Evolutionary conservation across 2,329 filamentous ascomycete species (phyloP).

Genomic region (Fonsecaea pedrosoi): DNA sequence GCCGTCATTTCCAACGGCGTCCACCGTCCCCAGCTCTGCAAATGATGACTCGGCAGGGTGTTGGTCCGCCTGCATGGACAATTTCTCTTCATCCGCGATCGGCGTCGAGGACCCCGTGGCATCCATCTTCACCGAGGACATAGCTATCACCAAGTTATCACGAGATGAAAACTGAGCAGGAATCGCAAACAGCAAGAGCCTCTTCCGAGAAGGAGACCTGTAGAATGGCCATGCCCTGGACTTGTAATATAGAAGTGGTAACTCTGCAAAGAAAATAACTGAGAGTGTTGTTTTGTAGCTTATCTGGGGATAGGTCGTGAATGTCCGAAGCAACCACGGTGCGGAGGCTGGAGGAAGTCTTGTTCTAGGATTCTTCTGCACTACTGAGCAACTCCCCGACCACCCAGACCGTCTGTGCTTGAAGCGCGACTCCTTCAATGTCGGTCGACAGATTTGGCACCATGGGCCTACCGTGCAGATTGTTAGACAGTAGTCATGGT

Average conservation of each 20-base stretch:
- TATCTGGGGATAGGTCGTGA: constrained; percentile 22
- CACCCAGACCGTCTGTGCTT: background rate
- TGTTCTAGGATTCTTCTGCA: constrained; percentile 16
- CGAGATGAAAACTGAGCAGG: constrained; percentile 2
- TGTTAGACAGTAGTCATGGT: background rate
- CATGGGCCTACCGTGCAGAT: background rate
- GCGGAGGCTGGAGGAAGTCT: constrained; percentile 1
- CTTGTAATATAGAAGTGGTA: constrained; percentile 9
- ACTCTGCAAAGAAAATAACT: background rate
- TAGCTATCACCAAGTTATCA: constrained; percentile 1
- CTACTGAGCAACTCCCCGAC: constrained; percentile 4
- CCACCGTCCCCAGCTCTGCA: constrained; percentile 3
- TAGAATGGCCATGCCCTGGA: background rate
- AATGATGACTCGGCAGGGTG: constrained; percentile 1
- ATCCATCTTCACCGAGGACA: constrained; percentile 8
- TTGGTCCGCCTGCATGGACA: constrained; percentile 6
- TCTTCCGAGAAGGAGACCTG: background rate
- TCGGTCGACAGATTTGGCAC: background rate
- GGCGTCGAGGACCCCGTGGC: constrained; percentile 9
- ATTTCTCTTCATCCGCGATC: constrained; percentile 11
- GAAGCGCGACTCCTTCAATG: background rate
- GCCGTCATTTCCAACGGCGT: background rate
- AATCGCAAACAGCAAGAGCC: background rate
- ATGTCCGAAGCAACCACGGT: constrained; percentile 17
- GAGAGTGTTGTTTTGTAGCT: constrained; percentile 15